Conservation (phyloP, 345 rosid species). For the Eucalyptus viminalis region DNA sequence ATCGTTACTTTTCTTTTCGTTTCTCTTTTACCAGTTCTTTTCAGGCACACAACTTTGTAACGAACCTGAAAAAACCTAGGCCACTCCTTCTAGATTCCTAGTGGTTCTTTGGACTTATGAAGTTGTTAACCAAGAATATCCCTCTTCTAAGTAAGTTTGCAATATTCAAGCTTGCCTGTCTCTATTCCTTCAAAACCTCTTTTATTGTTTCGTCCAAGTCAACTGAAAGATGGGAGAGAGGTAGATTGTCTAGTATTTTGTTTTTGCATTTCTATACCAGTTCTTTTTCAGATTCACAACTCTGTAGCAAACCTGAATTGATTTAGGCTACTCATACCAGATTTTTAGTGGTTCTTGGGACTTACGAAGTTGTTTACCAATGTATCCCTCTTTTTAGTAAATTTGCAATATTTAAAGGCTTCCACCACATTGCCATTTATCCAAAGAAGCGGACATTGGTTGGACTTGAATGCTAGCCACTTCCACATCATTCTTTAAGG, state of each 20-base stretch:
- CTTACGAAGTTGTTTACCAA: neutral
- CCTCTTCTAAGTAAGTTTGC: neutral
- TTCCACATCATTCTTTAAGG: neutral
- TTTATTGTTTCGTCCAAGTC: neutral
- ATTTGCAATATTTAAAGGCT: neutral
- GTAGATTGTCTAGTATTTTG: neutral
- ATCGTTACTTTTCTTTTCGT: neutral
- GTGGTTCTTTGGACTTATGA: neutral
- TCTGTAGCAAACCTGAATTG: neutral
- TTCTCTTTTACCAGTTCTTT: neutral
- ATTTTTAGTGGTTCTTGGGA: neutral
- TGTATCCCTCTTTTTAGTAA: neutral
- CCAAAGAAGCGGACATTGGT: neutral
- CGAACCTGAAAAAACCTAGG: neutral
- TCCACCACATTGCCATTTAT: neutral
- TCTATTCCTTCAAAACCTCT: neutral
- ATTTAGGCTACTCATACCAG: neutral
- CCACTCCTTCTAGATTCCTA: neutral
- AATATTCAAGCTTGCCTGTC: neutral
- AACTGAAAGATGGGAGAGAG: neutral
- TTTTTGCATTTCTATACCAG: neutral
- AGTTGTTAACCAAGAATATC: neutral
- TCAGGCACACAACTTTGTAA: neutral
- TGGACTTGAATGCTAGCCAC: neutral
- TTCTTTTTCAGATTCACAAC: neutral